Evolutionary conservation across 768 basidiomycete species (phyloP).

Genomic region (Psilocybe cyanescens): DNA sequence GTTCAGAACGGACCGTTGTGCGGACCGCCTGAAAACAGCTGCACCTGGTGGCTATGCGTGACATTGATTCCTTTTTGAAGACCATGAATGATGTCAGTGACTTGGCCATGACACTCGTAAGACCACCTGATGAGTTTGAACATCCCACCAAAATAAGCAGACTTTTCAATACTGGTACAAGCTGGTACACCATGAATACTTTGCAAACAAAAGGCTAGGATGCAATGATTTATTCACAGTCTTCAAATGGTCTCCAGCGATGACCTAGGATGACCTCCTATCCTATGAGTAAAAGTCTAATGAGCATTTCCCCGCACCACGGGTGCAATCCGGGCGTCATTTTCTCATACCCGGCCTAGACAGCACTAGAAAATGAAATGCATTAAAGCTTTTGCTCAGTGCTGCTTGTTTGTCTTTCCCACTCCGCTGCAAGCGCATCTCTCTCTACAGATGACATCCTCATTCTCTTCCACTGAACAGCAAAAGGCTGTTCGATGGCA

Average conservation of each 20-base stretch:
- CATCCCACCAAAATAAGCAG: no score
- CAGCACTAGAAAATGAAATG: not conserved
- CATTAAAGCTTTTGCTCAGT: not conserved
- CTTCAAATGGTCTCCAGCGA: no score
- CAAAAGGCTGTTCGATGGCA: constrained; percentile 63
- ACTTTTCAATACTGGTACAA: no score
- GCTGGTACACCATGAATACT: no score
- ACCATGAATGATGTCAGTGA: no score
- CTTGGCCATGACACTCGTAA: no score
- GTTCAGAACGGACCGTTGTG: not conserved
- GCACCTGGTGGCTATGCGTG: not conserved
- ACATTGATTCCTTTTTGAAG: no score
- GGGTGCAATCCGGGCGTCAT: constrained; percentile 18
- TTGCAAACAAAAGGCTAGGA: no score
- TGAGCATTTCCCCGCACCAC: not conserved
- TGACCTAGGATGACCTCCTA: no score
- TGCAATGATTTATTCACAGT: no score
- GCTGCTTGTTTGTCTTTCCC: not conserved
- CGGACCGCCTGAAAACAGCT: not conserved
- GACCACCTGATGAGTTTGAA: no score
- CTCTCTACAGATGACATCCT: constrained; percentile 14
- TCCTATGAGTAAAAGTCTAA: no score
- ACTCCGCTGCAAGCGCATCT: not conserved
- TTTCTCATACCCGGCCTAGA: constrained; percentile 9
- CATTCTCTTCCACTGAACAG: constrained; percentile 12